Evolutionary conservation across 805 yeast genomes (phyloP).

Genomic region (Maudiozyma pseudohumilis): DNA sequence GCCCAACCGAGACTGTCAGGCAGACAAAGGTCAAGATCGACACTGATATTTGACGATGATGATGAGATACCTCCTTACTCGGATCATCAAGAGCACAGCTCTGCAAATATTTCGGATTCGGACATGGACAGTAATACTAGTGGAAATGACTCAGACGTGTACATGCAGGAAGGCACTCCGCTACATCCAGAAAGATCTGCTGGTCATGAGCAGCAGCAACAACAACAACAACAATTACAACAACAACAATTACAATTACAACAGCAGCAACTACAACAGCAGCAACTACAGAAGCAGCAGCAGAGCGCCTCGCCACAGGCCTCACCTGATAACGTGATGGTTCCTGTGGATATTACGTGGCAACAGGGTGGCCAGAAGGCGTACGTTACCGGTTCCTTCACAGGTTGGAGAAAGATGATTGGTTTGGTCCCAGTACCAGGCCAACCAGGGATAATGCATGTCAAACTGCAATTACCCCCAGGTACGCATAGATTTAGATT

Average conservation of each 20-base stretch:
- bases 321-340: constrained; percentile 12
- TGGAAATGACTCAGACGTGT: constrained; percentile 13
- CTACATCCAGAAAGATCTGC: background rate
- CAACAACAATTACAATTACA: constrained; percentile 2
- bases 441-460: constrained; percentile 38
- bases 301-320: constrained; percentile 3
- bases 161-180: background rate
- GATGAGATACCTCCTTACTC: constrained; percentile 39
- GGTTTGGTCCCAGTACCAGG: constrained; percentile 45
- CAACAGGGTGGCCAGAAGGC: constrained; percentile 93
- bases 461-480: constrained; percentile 68
- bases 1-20: constrained; percentile 28
- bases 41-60: constrained; percentile 58
- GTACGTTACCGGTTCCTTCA: constrained; percentile 93
- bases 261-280: constrained; percentile 2
- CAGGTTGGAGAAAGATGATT: constrained; percentile 98
- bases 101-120: constrained; percentile 10
- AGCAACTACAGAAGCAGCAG: constrained; percentile 4
- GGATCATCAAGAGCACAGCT: constrained; percentile 21
- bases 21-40: constrained; percentile 43
- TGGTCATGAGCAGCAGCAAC: constrained; percentile 1
- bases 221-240: constrained; percentile 3
- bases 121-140: constrained; percentile 10
- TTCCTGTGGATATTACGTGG: constrained; percentile 73
- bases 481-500: constrained; percentile 92